A percentile compares a stretch with the other conserved stretches of the same genome.
These are phyloP conservation scores for Clavulina sp. DNA, from an alignment of 768 basidiomycete species.

Conservation along the genomic window DNA sequence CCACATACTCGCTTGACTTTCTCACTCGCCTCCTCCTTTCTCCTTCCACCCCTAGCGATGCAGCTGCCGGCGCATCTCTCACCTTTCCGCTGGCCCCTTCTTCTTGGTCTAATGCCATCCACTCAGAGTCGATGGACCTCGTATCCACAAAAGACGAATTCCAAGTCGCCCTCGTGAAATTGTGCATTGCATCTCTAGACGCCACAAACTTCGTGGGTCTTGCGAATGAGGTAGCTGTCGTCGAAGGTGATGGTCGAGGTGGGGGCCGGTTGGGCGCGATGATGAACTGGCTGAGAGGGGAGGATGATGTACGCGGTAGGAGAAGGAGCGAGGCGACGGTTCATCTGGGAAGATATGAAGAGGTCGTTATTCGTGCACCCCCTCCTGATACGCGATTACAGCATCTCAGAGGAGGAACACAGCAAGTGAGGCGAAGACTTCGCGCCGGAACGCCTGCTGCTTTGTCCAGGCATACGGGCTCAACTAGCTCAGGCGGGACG, in stretches of 20 bases:
- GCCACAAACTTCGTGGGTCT: slow-evolving; percentile 53
- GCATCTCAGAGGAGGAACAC: slow-evolving; percentile 7
- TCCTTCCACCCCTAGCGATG: not conserved
- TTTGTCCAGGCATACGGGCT: not conserved
- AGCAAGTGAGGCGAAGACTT: no score
- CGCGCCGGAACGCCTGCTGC: not conserved
- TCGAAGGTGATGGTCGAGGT: slow-evolving; percentile 16
- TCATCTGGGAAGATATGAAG: not conserved
- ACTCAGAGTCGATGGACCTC: slow-evolving; percentile 34
- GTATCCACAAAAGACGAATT: slow-evolving; percentile 54
- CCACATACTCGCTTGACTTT: slow-evolving; percentile 43
- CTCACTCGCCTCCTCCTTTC: slow-evolving; percentile 44
- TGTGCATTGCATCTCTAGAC: slow-evolving; percentile 61
- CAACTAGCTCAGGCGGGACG: slow-evolving; percentile 12
- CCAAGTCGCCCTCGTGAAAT: slow-evolving; percentile 46
- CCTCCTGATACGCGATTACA: not conserved
- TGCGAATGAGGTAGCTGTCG: slow-evolving; percentile 52
- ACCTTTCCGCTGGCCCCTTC: slow-evolving; percentile 23
- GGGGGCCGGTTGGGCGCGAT: not conserved
- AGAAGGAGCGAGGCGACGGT: slow-evolving; percentile 9
- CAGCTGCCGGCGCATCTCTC: slow-evolving; percentile 34
- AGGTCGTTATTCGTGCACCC: not conserved
- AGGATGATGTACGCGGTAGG: slow-evolving; percentile 6
- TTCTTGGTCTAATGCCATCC: slow-evolving; percentile 19
- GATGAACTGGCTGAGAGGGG: not conserved